Evolutionary conservation across 2,329 filamentous ascomycete genomes (phyloP).

Genomic region (Ceratocystis ficicola): DNA sequence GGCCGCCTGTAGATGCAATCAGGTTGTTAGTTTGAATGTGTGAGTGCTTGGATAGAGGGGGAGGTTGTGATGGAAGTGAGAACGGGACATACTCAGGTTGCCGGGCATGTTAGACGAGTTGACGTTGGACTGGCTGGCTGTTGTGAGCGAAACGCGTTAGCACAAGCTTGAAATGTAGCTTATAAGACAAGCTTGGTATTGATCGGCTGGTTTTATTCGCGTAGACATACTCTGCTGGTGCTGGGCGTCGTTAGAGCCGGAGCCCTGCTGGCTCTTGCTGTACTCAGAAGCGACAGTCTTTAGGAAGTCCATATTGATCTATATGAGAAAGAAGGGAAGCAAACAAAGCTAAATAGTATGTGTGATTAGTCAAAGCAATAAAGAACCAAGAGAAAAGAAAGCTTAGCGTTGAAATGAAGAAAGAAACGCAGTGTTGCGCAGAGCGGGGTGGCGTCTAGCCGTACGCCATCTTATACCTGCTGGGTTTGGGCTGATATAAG

Average conservation of each 20-base stretch:
- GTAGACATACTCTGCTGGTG: conserved; percentile 12
- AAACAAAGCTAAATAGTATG: background rate
- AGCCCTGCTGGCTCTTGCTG: conserved; percentile 17
- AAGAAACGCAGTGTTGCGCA: background rate
- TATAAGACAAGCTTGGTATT: background rate
- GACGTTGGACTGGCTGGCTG: conserved; percentile 1
- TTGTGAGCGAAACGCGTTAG: background rate
- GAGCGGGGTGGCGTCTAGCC: conserved; percentile 1
- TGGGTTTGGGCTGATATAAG: background rate
- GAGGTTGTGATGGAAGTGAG: background rate
- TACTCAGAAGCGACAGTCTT: conserved; percentile 21
- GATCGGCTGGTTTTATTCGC: too few species aligned
- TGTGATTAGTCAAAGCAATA: background rate
- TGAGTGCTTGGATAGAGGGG: too few species aligned
- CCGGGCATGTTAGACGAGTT: conserved; percentile 12
- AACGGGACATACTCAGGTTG: conserved; percentile 17
- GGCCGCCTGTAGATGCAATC: conserved; percentile 12
- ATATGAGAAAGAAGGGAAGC: background rate
- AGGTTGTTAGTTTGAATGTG: conserved; percentile 15
- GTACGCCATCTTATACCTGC: conserved; percentile 1
- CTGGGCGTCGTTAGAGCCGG: background rate
- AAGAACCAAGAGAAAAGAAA: background rate
- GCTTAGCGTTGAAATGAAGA: background rate
- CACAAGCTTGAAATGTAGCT: background rate
- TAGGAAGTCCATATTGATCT: conserved; percentile 19